Conservation (phyloP, 495 filamentous ascomycete species). For the Halenospora varia region DNA sequence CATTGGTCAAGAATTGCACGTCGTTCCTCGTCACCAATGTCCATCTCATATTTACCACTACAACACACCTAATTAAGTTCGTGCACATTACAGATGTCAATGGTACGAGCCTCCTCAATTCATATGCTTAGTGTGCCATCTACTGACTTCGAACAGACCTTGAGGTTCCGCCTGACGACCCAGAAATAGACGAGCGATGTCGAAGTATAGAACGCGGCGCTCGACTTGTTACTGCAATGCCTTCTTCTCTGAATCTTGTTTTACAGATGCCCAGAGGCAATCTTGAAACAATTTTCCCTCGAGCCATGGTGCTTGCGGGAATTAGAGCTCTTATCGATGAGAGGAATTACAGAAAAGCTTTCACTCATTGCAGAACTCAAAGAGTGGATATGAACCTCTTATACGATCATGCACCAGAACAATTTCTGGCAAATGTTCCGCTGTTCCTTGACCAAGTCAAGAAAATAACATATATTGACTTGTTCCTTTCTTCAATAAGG, state of each 20-base stretch:
- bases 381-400: slow-evolving; percentile 97
- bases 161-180: slow-evolving; percentile 80
- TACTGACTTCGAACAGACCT: slow-evolving; percentile 47
- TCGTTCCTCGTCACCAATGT: slow-evolving; percentile 79
- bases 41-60: slow-evolving; percentile 89
- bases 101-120: too few species aligned
- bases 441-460: slow-evolving; percentile 84
- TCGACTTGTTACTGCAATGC: slow-evolving; percentile 82
- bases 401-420: slow-evolving; percentile 82
- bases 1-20: slow-evolving; percentile 79
- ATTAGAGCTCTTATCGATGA: slow-evolving; percentile 74
- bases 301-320: slow-evolving; percentile 86
- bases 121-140: slow-evolving; percentile 4
- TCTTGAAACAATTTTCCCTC: slow-evolving; percentile 89
- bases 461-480: slow-evolving; percentile 79
- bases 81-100: slow-evolving; percentile 70
- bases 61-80: slow-evolving; percentile 87
- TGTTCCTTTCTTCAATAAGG: slow-evolving; percentile 88
- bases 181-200: slow-evolving; percentile 88
- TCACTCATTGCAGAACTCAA: slow-evolving; percentile 82
- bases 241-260: slow-evolving; percentile 73
- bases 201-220: slow-evolving; percentile 88
- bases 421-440: slow-evolving; percentile 72
- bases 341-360: slow-evolving; percentile 79
- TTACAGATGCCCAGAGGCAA: slow-evolving; percentile 95